Percentiles rank a stretch among this genome's conserved stretches.
Conservation (phyloP, 2,329 filamentous ascomycete species). For the Calonectria pteridis region DNA sequence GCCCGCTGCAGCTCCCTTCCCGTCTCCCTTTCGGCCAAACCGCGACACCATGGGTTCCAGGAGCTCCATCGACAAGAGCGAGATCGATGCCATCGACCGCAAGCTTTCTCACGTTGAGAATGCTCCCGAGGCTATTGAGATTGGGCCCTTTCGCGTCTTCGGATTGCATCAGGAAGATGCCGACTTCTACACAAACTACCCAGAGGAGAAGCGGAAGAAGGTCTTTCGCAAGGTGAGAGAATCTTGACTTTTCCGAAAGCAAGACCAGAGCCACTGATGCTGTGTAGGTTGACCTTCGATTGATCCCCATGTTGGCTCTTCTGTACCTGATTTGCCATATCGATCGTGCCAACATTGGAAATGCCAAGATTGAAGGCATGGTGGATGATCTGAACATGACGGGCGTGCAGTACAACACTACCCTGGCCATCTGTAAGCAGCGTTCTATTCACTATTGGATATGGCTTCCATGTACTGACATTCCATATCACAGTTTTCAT, state of each 20-base stretch:
- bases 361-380: slow-evolving; percentile 63
- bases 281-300: slow-evolving; percentile 48
- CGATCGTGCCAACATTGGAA: slow-evolving; percentile 64
- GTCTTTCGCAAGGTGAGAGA: slow-evolving; percentile 35
- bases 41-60: slow-evolving; percentile 31
- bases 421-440: slow-evolving; percentile 71
- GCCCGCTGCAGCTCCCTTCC: too few species aligned
- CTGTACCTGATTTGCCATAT: slow-evolving; percentile 69
- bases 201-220: slow-evolving; percentile 38
- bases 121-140: slow-evolving; percentile 33
- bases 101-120: slow-evolving; percentile 35
- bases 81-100: slow-evolving; percentile 31
- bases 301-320: slow-evolving; percentile 64
- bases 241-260: neutral
- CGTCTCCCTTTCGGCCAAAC: too few species aligned
- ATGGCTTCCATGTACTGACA: slow-evolving; percentile 42
- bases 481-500: slow-evolving; percentile 30
- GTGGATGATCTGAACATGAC: slow-evolving; percentile 60
- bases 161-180: slow-evolving; percentile 38
- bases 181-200: slow-evolving; percentile 39
- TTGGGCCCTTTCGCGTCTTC: slow-evolving; percentile 37
- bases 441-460: slow-evolving; percentile 51
- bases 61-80: slow-evolving; percentile 41
- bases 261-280: neutral
- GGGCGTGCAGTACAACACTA: slow-evolving; percentile 69